Base-by-base conservation (phyloP, 306 rosid genomes). In the Pyrus pyrifolia region DNA sequence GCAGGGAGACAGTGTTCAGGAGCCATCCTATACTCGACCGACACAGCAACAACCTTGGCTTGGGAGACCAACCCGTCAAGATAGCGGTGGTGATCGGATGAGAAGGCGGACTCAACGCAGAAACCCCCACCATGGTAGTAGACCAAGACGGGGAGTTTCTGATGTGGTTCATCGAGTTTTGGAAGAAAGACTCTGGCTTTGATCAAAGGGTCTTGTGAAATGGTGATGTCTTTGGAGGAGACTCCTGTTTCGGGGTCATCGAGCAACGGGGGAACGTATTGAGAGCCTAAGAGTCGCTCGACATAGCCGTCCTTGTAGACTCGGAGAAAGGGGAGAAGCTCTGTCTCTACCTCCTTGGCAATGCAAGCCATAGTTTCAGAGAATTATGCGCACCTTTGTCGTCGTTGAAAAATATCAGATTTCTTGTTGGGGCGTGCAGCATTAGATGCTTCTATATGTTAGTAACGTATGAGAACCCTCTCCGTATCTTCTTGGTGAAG, bases 61-160 rank as follows among this genome's bases (percentile, higher is more conserved):
- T 81, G 46, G 3, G 89, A 76, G 1, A 87, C 92, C 23, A 90
- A 22, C 10, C 63, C 64, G 68, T 79, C 83, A 63, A 90, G 85
- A 74, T 81, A 86, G 35, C 79, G 84, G 8, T 86, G 87, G 77
- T 86, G 84, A 74, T 81, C 85, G 25, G 63, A 75, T 19, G 95
- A 81, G 76, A 88, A 90, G 8, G 91, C 83, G 0, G 93, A 87
- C 64, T 85, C 88, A 0, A 81, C 2, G 78, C 73, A 27, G 68
- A 87, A 80, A 1, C 62, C 88, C 4, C 91, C 89, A 1, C 91
- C 93, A 12, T 89, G 93, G 68, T 57, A 85, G 76, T 83, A 89
- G 71, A 87, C 83, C 83, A 88, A 67, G 77, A 89, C 27, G 11
- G 91, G 91, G n/a, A 89, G 10, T 51, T 70, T 86, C 5, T 78